Conservation (phyloP, 2,329 filamentous ascomycete genomes). For the Fusarium bulbicola region DNA sequence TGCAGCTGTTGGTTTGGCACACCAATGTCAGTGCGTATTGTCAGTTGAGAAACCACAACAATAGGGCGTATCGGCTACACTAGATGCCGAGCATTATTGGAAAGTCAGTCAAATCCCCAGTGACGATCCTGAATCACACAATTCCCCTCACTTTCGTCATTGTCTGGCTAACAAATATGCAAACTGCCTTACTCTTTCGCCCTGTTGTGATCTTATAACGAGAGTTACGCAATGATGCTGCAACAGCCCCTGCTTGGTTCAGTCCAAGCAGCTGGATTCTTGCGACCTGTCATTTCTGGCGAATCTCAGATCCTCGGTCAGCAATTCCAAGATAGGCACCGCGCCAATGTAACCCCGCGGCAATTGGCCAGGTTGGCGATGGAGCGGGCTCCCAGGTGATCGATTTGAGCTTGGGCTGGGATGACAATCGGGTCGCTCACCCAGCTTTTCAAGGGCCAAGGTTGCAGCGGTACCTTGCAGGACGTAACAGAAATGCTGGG, state of each 20-base stretch:
- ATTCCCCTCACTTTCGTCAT: neutral
- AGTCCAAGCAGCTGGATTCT: slow-evolving; percentile 20
- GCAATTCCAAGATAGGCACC: slow-evolving; percentile 21
- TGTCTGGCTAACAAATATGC: neutral
- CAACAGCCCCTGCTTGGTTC: neutral
- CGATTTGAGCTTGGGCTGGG: slow-evolving; percentile 3
- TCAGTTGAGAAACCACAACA: neutral
- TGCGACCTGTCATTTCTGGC: slow-evolving; percentile 22
- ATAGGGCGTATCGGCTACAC: neutral
- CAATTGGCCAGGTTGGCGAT: slow-evolving; percentile 16
- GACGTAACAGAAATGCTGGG: slow-evolving; percentile 4
- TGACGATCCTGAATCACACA: neutral
- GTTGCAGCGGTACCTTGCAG: slow-evolving; percentile 35
- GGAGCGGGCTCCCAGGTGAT: neutral
- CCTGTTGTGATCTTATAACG: neutral
- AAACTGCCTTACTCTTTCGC: neutral
- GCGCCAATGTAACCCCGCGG: slow-evolving; percentile 7
- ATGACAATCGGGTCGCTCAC: neutral
- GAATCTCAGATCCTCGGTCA: slow-evolving; percentile 30
- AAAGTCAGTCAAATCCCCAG: neutral
- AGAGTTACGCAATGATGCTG: neutral
- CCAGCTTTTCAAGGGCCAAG: neutral
- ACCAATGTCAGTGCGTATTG: slow-evolving; percentile 10
- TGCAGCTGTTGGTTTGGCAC: slow-evolving; percentile 29
- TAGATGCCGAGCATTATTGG: neutral